Evolutionary conservation across 768 basidiomycete genomes (phyloP), one percentile per base, ranked within the genome.

Genomic region (Lentinula guzmanii): DNA sequence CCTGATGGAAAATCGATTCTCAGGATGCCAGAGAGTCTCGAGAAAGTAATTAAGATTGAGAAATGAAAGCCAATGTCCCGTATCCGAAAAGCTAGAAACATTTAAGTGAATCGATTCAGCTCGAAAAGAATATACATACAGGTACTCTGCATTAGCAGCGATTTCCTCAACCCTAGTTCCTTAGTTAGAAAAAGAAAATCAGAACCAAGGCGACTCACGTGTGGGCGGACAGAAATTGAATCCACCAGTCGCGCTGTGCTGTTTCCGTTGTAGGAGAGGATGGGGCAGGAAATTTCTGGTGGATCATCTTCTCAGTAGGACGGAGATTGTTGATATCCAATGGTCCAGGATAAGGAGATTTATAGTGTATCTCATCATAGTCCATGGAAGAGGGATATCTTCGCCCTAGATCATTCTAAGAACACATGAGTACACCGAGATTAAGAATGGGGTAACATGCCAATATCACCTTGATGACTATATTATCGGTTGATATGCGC

Each of bases 61-160:
- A 69, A 91, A 90, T 9, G 82, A 86, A 46, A 93, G 77, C 77
- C 83, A 85, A 63, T 88, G 83, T 21, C 80, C 82, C 31, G 84
- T 84, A 59, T 85, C 82, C 24, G 77, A 75, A 67, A 88, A 86
- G 65, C 90, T 92, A 65, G 7, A 37, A 13, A 62, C 41, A 4
- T 16, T 16, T 28, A 60, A 24, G 21, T 18, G 43, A 46, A 42
- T 8, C 7, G 21, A 4, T 21, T 21, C 4, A 7, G 8, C 9
- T 8, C 9, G 46, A 7, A 48, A 31, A 33, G 46, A 41, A 33
- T 24, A 56, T 28, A 72, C 81, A 61, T 61, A 88, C 86, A 89
- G 67, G 56, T 76, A 77, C 43, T 77, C 70, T 33, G 88, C 67
- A 63, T 87, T 85, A 31, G 73, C 69, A 35, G 72, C 69, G 24